A percentile compares a stretch with the other conserved stretches of the same genome.
Evolutionary conservation across 805 yeast species (phyloP).

Genomic region (Ogataea saltuana): DNA sequence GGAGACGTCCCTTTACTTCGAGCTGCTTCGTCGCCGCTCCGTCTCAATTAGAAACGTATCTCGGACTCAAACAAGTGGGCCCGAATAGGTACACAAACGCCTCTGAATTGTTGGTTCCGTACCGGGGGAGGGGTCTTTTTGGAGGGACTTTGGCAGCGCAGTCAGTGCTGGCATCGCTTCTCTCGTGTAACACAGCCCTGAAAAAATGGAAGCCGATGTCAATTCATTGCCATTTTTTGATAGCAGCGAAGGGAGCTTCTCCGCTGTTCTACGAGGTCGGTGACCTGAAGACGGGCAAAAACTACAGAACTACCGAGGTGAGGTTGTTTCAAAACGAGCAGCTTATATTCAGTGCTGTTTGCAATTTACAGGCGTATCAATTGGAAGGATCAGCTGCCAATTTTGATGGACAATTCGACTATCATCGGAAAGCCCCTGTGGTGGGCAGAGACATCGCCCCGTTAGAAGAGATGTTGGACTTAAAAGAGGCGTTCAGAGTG

Average conservation of each 20-base stretch:
- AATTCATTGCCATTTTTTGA: conserved; percentile 61
- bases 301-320: conserved; percentile 54
- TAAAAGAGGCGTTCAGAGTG: conserved; percentile 28
- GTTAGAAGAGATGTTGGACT: conserved; percentile 32
- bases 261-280: conserved; percentile 57
- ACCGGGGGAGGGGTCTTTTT: conserved; percentile 64
- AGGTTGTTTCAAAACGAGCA: conserved; percentile 54
- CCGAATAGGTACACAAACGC: conserved; percentile 27
- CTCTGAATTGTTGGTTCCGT: conserved; percentile 40
- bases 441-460: conserved; percentile 32
- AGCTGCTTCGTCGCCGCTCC: too few species aligned
- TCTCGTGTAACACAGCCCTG: conserved; percentile 41
- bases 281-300: conserved; percentile 52
- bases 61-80: conserved; percentile 25
- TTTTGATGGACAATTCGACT: conserved; percentile 31
- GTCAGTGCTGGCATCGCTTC: conserved; percentile 58
- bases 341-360: conserved; percentile 51
- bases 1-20: not conserved
- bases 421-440: conserved; percentile 31
- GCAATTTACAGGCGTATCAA: conserved; percentile 43
- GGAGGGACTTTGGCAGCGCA: conserved; percentile 74
- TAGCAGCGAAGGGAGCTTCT: conserved; percentile 48
- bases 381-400: conserved; percentile 37
- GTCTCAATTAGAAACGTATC: conserved; percentile 20
- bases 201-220: conserved; percentile 54